Conservation (phyloP, 2,329 filamentous ascomycete genomes). For the Nannizziopsis barbatae region DNA sequence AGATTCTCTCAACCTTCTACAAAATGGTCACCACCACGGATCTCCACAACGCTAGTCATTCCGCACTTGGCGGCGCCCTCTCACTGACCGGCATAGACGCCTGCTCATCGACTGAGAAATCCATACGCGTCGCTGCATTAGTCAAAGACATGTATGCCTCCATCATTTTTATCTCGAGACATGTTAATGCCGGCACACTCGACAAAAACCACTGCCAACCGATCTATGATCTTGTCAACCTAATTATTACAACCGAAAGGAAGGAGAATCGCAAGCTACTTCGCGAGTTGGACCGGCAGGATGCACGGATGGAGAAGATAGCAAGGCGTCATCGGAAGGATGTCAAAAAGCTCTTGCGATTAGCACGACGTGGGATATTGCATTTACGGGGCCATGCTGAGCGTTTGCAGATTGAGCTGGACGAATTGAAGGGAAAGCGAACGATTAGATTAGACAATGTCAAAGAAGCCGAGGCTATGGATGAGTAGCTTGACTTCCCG, state of each 20-base stretch:
- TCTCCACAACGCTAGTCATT: neutral
- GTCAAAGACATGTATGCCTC: constrained; percentile 24
- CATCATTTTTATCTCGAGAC: constrained; percentile 23
- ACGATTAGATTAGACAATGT: neutral
- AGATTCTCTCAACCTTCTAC: neutral
- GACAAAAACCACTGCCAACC: constrained; percentile 18
- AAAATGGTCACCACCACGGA: constrained; percentile 1
- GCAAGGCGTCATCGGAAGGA: constrained; percentile 17
- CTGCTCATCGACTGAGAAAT: constrained; percentile 18
- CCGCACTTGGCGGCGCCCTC: constrained; percentile 16
- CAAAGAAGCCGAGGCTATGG: neutral
- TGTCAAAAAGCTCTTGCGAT: constrained; percentile 16
- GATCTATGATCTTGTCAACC: constrained; percentile 22
- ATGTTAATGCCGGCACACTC: constrained; percentile 21
- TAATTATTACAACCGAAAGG: constrained; percentile 19
- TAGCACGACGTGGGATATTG: constrained; percentile 15
- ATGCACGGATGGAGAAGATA: constrained; percentile 16
- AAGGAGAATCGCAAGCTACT: constrained; percentile 12
- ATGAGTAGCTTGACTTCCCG: too few species aligned
- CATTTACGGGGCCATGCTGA: constrained; percentile 15
- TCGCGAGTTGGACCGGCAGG: constrained; percentile 17
- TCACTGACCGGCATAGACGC: constrained; percentile 19
- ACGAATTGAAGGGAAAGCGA: constrained; percentile 4
- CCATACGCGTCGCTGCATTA: constrained; percentile 20
- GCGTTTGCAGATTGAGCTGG: constrained; percentile 12